These are phyloP conservation scores for Corynascus novoguineensis DNA, from an alignment of 495 filamentous ascomycete species.

Conservation along the genomic window DNA sequence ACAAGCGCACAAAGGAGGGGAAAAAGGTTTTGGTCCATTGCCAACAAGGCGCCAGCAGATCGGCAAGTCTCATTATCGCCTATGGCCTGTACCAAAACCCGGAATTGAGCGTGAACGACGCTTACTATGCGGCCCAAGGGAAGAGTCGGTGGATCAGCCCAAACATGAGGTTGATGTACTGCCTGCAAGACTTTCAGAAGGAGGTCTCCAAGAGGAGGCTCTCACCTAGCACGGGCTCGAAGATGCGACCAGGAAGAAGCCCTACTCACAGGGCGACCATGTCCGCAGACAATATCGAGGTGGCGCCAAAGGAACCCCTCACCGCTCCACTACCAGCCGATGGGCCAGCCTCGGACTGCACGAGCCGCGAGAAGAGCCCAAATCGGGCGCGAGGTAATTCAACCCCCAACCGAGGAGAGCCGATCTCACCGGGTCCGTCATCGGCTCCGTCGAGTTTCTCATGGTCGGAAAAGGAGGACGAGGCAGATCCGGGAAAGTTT, in stretches of 20 bases:
- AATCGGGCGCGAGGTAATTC: slow-evolving; percentile 38
- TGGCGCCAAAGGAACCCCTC: slow-evolving; percentile 41
- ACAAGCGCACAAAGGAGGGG: slow-evolving; percentile 66
- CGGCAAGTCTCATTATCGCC: slow-evolving; percentile 93
- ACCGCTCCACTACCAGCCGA: slow-evolving; percentile 49
- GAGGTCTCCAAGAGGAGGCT: slow-evolving; percentile 52
- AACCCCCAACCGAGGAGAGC: slow-evolving; percentile 38
- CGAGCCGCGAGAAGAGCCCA: slow-evolving; percentile 27
- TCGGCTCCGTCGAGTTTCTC: slow-evolving; percentile 52
- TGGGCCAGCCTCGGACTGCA: slow-evolving; percentile 20
- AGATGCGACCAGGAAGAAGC: slow-evolving; percentile 42
- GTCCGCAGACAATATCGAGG: slow-evolving; percentile 46
- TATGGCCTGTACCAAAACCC: slow-evolving; percentile 93
- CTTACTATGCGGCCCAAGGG: slow-evolving; percentile 83
- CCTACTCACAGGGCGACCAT: slow-evolving; percentile 48
- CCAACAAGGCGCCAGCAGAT: slow-evolving; percentile 91
- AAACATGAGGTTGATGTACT: slow-evolving; percentile 98
- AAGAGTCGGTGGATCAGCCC: slow-evolving; percentile 94
- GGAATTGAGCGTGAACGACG: slow-evolving; percentile 80
- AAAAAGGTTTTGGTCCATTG: slow-evolving; percentile 93
- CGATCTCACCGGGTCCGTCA: slow-evolving; percentile 51
- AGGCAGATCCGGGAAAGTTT: slow-evolving; percentile 32
- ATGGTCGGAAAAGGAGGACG: slow-evolving; percentile 44
- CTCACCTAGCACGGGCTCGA: slow-evolving; percentile 36
- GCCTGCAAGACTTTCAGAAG: slow-evolving; percentile 85